Conservation (phyloP, 768 basidiomycete genomes). For the Lactarius deliciosus region DNA sequence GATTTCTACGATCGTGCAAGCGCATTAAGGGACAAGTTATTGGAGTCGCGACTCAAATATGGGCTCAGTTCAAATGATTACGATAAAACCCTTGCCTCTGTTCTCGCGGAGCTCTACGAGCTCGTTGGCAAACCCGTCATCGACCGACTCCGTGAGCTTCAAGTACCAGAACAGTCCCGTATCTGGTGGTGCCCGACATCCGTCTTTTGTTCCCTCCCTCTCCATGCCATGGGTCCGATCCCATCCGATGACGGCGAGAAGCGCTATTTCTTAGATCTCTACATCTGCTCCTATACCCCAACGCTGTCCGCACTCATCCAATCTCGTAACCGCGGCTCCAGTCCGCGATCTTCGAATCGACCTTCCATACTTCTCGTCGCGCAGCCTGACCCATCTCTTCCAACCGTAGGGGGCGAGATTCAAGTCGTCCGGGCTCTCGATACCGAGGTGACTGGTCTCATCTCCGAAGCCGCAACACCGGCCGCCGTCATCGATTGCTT, state of each 20-base stretch:
- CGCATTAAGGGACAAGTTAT: background rate
- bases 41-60: background rate
- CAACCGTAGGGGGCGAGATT: background rate
- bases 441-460: background rate
- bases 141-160: too few species aligned
- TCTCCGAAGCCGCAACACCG: background rate
- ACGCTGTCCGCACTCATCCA: too few species aligned
- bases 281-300: conserved; percentile 5
- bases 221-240: conserved; percentile 24
- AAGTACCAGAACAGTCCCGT: too few species aligned
- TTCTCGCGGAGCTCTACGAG: background rate
- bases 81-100: background rate
- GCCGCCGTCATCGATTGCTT: conserved; percentile 2
- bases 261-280: conserved; percentile 9
- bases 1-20: background rate
- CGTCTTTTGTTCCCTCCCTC: conserved; percentile 15
- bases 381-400: too few species aligned
- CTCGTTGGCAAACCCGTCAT: too few species aligned
- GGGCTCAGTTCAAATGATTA: background rate
- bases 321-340: too few species aligned
- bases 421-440: conserved; percentile 1
- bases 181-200: too few species aligned
- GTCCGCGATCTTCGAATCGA: too few species aligned
- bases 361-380: too few species aligned
- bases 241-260: background rate